These are phyloP conservation scores for Chloris gayana DNA, from an alignment of 176 grass and related monocot genomes.

Conservation along the genomic window DNA sequence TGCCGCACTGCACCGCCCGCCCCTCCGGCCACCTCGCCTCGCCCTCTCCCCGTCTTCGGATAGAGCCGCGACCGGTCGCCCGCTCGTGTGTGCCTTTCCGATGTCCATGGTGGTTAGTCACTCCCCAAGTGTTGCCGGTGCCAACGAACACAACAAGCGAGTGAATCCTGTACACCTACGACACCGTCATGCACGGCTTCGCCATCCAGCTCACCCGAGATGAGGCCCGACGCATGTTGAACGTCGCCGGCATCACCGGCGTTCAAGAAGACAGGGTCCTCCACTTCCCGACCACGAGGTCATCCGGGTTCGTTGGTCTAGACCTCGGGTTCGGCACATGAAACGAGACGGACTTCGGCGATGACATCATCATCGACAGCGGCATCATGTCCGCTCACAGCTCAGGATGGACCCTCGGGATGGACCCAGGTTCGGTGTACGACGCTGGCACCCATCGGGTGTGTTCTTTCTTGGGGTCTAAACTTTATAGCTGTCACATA, in stretches of 20 bases:
- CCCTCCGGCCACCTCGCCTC: background rate
- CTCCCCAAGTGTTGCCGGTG: background rate
- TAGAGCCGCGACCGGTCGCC: background rate
- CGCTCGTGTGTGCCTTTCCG: no score
- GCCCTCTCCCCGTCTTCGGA: background rate
- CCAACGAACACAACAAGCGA: background rate
- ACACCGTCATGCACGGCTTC: conserved; percentile 7
- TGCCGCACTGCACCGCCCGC: no score
- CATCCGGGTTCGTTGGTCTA: background rate
- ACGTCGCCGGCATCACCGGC: background rate
- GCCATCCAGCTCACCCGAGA: conserved; percentile 19
- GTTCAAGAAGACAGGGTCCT: background rate
- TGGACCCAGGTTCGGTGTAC: no score
- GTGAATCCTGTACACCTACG: conserved; percentile 2
- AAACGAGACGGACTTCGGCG: conserved; percentile 18
- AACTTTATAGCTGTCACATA: no score
- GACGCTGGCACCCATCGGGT: no score
- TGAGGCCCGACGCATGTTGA: conserved; percentile 6
- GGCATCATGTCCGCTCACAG: no score
- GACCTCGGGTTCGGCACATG: background rate
- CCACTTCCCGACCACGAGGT: background rate
- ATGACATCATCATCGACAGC: conserved; percentile 12
- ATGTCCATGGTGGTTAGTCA: background rate
- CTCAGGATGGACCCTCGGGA: no score
- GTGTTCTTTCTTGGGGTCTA: no score